phyloP scores from a whole-genome alignment of 2,329 filamentous ascomycete species.

The Apiospora malaysiana region DNA sequence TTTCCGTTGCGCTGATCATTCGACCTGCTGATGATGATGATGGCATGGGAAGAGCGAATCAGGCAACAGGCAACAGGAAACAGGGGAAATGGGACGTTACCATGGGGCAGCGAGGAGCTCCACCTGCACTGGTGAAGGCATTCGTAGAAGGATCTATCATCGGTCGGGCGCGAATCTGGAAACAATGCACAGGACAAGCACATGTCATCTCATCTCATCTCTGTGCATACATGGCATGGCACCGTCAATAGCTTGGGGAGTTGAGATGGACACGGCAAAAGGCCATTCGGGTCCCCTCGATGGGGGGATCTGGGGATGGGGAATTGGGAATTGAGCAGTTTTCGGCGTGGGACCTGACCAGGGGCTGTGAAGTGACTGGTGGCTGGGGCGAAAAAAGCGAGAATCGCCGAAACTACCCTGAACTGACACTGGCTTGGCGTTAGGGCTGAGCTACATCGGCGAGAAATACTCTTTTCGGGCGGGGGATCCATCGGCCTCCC shows the following conservation, averaged over 20 bases:
- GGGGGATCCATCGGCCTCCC: neutral
- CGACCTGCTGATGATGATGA: neutral
- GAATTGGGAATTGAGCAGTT: neutral
- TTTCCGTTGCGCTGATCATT: neutral
- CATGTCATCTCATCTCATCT: conserved; percentile 20
- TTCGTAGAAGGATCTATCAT: conserved; percentile 32
- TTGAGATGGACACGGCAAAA: conserved; percentile 13
- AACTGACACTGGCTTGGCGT: neutral
- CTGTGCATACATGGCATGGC: conserved; percentile 2
- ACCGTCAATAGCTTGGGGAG: conserved; percentile 3
- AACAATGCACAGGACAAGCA: conserved; percentile 1
- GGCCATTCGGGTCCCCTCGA: neutral
- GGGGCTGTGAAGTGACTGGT: neutral
- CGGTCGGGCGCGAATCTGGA: conserved; percentile 12
- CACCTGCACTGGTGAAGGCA: conserved; percentile 40
- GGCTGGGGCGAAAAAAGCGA: neutral
- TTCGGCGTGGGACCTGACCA: conserved; percentile 15
- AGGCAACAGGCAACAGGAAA: neutral
- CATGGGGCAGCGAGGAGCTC: conserved; percentile 42
- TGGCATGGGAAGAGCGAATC: neutral
- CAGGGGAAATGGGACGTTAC: conserved; percentile 27
- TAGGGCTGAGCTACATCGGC: neutral
- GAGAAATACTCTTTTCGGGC: neutral
- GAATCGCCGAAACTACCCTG: neutral
- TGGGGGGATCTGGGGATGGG: neutral